A percentile compares a stretch with the other conserved stretches of the same genome.
These are phyloP conservation scores for Candida yuanshanica DNA, from an alignment of 805 yeast genomes.

Conservation along the genomic window DNA sequence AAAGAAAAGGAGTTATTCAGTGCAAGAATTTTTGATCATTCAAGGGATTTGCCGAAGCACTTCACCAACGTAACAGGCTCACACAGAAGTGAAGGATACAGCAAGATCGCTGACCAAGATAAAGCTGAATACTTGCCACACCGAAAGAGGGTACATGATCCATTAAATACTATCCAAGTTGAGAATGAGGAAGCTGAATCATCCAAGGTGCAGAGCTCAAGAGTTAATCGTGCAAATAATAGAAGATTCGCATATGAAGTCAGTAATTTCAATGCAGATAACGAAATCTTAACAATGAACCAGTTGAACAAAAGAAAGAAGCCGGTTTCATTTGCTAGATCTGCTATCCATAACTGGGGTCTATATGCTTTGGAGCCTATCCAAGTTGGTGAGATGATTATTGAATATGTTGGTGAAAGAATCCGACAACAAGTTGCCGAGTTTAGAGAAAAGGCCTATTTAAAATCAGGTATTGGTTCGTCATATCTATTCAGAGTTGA, in stretches of 20 bases:
- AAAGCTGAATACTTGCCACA: conserved; percentile 80
- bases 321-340: conserved; percentile 93
- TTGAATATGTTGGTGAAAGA: conserved; percentile 95
- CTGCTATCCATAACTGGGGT: conserved; percentile 99
- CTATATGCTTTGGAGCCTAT: conserved; percentile 92
- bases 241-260: conserved; percentile 88
- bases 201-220: conserved; percentile 56
- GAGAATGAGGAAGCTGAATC: conserved; percentile 49
- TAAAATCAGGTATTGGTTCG: conserved; percentile 91
- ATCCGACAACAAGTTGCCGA: conserved; percentile 93
- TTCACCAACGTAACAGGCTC: conserved; percentile 49
- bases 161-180: conserved; percentile 65
- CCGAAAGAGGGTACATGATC: conserved; percentile 59
- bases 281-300: conserved; percentile 76
- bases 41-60: conserved; percentile 13
- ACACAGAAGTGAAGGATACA: conserved; percentile 68
- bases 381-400: conserved; percentile 94
- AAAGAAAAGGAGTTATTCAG: conserved; percentile 35
- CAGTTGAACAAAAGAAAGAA: conserved; percentile 86
- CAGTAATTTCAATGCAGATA: conserved; percentile 75
- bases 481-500: conserved; percentile 89
- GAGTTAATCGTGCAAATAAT: conserved; percentile 81
- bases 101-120: conserved; percentile 63
- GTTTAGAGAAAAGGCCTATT: conserved; percentile 77
- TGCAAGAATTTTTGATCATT: conserved; percentile 22